Base-by-base conservation (phyloP, 345 rosid genomes). In the Dovyalis caffra region DNA sequence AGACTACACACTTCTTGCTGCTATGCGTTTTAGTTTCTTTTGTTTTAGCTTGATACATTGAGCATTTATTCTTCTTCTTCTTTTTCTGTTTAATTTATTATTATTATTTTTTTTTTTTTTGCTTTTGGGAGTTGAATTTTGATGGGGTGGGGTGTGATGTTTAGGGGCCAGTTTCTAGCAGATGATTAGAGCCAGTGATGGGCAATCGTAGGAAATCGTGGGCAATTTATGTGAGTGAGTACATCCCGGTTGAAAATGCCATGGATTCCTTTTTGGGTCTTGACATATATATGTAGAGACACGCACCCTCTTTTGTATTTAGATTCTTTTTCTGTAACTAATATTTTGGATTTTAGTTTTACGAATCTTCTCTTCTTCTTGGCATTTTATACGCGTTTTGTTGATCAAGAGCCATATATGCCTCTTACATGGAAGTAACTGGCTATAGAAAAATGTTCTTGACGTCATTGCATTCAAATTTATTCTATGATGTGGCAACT, bases 261-360 rank as follows among this genome's bases (percentile, higher is more conserved):
- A 34, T 35, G 69, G 69, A 33, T 34, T 35, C 20, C 45, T 20
- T 10, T n/a, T n/a, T 38, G 16, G 25, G 12, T 21, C 69, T 21
- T 5, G 1, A 1, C 7, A 8, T 10, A 12, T 1, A 49, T 49
- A 1, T 51, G 5, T 7, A 18, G 25, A 53, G 60, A 53, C 60
- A 9, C 25, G 5, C 7, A 10, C 31, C 69, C 49, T 31, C 8
- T 35, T 66, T 23, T 40, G 45, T 66, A 34, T 37, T 25, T 66
- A 23, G 15, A 14, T 73, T 73, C 63, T 64, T 73, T n/a, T 73
- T 32, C 62, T 69, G 62, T 69, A 69, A 69, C 40, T 51, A 69
- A 18, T 31, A 31, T 3, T 21, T 18, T 15, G 12, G 29, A 7
- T 28, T 23, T 26, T 40, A 37, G n/a, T 2, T 18, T 4, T 69